Percentiles rank a stretch among this genome's conserved stretches.
These are phyloP conservation scores for Herpetomonas muscarum DNA, from an alignment of 208 protist genomes.

Conservation along the genomic window DNA sequence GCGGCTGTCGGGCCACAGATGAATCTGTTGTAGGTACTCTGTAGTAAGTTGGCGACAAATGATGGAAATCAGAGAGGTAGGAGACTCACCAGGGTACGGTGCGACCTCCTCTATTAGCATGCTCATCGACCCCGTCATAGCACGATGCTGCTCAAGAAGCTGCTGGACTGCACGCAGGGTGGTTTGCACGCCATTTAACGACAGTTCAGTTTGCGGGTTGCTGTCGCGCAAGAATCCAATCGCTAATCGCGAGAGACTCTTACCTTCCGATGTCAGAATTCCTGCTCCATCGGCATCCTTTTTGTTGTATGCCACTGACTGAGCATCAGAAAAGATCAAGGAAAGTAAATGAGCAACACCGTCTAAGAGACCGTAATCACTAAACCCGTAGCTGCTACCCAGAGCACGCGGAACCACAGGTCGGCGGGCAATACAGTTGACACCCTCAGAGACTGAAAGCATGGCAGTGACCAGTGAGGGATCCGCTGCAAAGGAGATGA, in stretches of 20 bases:
- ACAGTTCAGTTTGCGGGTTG: constrained; percentile 66
- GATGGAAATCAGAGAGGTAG: constrained; percentile 47
- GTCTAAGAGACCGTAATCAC: constrained; percentile 86
- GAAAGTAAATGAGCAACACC: constrained; percentile 86
- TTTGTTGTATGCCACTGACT: constrained; percentile 56
- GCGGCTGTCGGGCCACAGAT: constrained; percentile 74
- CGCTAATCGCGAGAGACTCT: constrained; percentile 40
- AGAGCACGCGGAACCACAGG: constrained; percentile 51
- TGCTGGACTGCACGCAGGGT: constrained; percentile 72
- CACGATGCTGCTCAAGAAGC: constrained; percentile 55
- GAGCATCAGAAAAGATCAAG: constrained; percentile 71
- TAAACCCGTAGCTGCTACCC: constrained; percentile 85
- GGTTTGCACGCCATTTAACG: constrained; percentile 73
- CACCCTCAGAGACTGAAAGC: constrained; percentile 24
- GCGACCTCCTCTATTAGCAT: constrained; percentile 50
- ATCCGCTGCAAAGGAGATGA: constrained; percentile 65
- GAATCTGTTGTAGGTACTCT: constrained; percentile 73
- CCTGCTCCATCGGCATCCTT: constrained; percentile 7
- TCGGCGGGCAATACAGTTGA: constrained; percentile 18
- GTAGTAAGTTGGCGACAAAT: constrained; percentile 67
- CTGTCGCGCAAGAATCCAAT: constrained; percentile 72
- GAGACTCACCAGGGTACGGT: constrained; percentile 35
- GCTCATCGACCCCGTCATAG: constrained; percentile 44
- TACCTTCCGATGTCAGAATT: constrained; percentile 58
- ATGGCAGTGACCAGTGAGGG: constrained; percentile 28